Evolutionary conservation across 306 rosid genomes (phyloP), one percentile per base, ranked within the genome.

Genomic region (Sicyos baderoa): DNA sequence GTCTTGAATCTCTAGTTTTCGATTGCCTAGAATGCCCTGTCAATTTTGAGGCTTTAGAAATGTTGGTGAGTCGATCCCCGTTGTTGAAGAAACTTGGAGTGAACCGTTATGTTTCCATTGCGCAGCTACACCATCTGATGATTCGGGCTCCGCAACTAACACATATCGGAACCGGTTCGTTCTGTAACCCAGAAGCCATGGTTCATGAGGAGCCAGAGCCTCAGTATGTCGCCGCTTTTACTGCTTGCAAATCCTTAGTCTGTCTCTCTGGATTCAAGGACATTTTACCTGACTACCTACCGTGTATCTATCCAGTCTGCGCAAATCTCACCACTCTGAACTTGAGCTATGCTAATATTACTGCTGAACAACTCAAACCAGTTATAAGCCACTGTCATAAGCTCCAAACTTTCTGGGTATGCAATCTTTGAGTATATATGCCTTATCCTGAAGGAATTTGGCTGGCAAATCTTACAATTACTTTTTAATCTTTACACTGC

Each of bases 211-310:
- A 85, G 52, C 88, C 68, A 63, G 95, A 88, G 22, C 85, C 79
- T 5, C 95, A 88, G 74, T 88, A 79, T 77, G 73, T 55, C 0
- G 70, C 97, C 17, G 94, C 91, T 3, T 88, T 91, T 76, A 78
- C 84, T 7, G 83, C 89, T 65, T 85, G 96, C 77, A 91, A 75
- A 68, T 91, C 96, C 8, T 76, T 91, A 79, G 85, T 87, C 61
- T 86, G 94, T 77, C 86, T 91, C 2, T 91, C 97, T n/a, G 96
- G 97, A 54, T 91, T 91, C 77, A 81, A 86, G 82, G 91, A 88
- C 2, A 84, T 84, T 53, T 62, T 49, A 52, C 71, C 86, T 0
- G 88, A 86, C 60, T 82, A 84, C 76, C 79, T 91, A 2, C 87
- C 91, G 12, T 78, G 82, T 1, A 82, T 88, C 61, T 78, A 75